Percentiles rank a stretch among this genome's conserved stretches.
These are phyloP conservation scores for Lophiostoma macrostomum DNA, from an alignment of 495 filamentous ascomycete species.

Conservation along the genomic window DNA sequence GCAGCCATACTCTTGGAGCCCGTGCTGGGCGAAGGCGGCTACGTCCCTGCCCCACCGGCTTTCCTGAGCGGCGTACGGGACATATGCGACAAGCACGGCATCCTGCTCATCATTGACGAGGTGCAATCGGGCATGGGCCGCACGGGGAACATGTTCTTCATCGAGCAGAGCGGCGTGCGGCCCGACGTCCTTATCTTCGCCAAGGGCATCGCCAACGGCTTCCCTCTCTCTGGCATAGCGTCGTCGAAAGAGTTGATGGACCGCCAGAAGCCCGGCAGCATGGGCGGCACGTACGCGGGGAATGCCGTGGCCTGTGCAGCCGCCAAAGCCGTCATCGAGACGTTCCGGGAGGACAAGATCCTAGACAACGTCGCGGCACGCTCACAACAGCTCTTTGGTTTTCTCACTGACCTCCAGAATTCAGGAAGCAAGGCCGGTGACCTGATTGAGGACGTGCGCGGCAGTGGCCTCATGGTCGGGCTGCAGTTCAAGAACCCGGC, in stretches of 20 bases:
- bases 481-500: background rate
- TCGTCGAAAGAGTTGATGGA: slow-evolving; percentile 18
- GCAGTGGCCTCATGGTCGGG: background rate
- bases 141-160: slow-evolving; percentile 16
- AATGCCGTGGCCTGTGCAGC: background rate
- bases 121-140: slow-evolving; percentile 17
- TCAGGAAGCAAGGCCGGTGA: background rate
- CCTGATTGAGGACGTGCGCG: background rate
- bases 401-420: background rate
- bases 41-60: slow-evolving; percentile 11
- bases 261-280: background rate
- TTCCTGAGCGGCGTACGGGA: slow-evolving; percentile 7
- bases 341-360: background rate
- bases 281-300: background rate
- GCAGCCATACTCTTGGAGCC: slow-evolving; percentile 15
- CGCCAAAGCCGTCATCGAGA: background rate
- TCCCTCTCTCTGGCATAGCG: slow-evolving; percentile 17
- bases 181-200: slow-evolving; percentile 19
- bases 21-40: slow-evolving; percentile 15
- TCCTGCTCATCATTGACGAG: slow-evolving; percentile 13
- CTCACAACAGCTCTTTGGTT: background rate
- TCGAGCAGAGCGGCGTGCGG: slow-evolving; percentile 15
- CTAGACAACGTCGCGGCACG: background rate
- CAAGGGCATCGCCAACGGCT: slow-evolving; percentile 21
- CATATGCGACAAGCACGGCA: slow-evolving; percentile 22